Percentiles rank a stretch among this genome's conserved stretches.
These are phyloP conservation scores for Rhizophora apiculata DNA, from an alignment of 345 rosid species.

Conservation along the genomic window DNA sequence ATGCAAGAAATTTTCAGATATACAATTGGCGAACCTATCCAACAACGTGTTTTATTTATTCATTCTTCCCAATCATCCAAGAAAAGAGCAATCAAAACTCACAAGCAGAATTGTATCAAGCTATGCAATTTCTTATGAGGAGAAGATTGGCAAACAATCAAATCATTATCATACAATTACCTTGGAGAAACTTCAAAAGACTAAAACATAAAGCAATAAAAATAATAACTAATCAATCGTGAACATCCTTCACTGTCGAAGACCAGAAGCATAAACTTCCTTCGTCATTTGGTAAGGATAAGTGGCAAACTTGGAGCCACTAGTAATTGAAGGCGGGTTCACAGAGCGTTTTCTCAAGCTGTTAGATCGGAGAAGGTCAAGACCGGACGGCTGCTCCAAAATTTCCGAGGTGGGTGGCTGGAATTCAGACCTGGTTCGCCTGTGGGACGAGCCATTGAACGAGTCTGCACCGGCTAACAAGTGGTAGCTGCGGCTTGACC, in stretches of 20 bases:
- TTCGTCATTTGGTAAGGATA: conserved; percentile 9
- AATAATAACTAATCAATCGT: too few relatives aligned
- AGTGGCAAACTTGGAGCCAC: conserved; percentile 12
- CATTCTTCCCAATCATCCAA: too few relatives aligned
- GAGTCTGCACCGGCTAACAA: conserved; percentile 41
- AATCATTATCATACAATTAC: too few relatives aligned
- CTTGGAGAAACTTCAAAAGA: too few relatives aligned
- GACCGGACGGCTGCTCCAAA: conserved; percentile 27
- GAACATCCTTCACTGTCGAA: too few relatives aligned
- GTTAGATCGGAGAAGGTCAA: conserved; percentile 12
- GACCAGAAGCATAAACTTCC: neutral
- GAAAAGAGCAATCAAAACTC: too few relatives aligned
- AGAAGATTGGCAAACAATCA: too few relatives aligned
- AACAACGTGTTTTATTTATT: too few relatives aligned
- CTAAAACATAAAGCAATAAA: too few relatives aligned
- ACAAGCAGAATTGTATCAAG: too few relatives aligned
- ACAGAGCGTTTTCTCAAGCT: conserved; percentile 4
- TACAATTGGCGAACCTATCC: too few relatives aligned
- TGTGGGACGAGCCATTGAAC: conserved; percentile 33
- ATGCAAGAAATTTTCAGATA: conserved; percentile 51
- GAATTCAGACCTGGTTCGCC: conserved; percentile 46
- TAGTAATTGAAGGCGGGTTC: conserved; percentile 9
- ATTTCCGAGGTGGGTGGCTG: conserved; percentile 37
- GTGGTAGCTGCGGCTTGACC: conserved; percentile 63
- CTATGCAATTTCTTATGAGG: too few relatives aligned